Evolutionary conservation across 208 protist species (phyloP).

Genomic region (Acanthamoeba healyi): DNA sequence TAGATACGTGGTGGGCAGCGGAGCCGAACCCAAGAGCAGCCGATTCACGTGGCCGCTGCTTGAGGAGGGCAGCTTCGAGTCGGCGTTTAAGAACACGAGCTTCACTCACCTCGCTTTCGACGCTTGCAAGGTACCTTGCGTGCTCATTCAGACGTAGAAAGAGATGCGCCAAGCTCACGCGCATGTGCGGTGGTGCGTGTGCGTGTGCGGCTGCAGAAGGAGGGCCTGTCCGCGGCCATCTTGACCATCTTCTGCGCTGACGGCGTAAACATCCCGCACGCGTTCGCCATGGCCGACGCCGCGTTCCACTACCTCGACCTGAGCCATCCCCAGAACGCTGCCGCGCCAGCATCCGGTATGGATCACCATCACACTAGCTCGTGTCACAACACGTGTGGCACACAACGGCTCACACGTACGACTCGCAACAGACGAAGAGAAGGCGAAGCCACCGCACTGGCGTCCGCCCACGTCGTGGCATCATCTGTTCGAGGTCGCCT

Average conservation of each 20-base stretch:
- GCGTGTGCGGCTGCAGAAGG: background rate
- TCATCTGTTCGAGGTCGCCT: background rate
- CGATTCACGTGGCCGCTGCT: constrained; percentile 14
- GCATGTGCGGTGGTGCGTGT: background rate
- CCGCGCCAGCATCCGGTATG: background rate
- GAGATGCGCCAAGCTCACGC: no score
- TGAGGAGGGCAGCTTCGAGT: constrained; percentile 57
- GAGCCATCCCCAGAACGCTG: background rate
- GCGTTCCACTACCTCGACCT: constrained; percentile 29
- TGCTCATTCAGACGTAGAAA: no score
- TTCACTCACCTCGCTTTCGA: constrained; percentile 26
- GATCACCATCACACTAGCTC: background rate
- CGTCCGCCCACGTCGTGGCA: constrained; percentile 26
- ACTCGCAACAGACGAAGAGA: background rate
- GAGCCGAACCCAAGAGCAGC: background rate
- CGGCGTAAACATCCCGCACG: constrained; percentile 22
- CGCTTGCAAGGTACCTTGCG: background rate
- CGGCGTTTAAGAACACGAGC: constrained; percentile 50
- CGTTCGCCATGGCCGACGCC: constrained; percentile 33
- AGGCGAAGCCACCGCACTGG: background rate
- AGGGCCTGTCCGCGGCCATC: background rate
- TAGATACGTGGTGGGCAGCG: background rate
- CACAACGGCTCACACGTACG: background rate
- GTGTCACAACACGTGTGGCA: background rate
- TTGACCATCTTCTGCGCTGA: constrained; percentile 47